Evolutionary conservation across 2,329 filamentous ascomycete genomes (phyloP).

Genomic region (Trichophyton simii): DNA sequence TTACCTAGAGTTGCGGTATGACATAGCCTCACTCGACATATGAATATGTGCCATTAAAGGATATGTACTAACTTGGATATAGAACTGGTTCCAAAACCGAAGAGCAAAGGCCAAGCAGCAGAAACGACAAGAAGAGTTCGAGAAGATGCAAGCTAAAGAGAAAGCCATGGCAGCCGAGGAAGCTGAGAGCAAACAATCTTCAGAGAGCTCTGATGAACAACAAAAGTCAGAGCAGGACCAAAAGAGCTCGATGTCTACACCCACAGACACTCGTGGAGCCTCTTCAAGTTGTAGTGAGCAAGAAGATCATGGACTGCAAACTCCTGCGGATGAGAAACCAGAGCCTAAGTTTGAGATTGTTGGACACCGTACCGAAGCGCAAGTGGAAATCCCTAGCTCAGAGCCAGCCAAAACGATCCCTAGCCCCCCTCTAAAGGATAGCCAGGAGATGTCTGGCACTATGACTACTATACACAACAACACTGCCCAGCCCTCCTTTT

Average conservation of each 20-base stretch:
- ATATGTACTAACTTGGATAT: constrained; percentile 5
- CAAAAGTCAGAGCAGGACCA: not conserved
- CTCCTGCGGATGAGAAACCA: not conserved
- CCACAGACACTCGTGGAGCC: not conserved
- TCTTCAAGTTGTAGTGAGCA: not conserved
- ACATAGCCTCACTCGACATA: constrained; percentile 9
- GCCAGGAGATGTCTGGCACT: not conserved
- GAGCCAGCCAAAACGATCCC: not conserved
- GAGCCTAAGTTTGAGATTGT: not conserved
- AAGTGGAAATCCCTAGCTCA: not conserved
- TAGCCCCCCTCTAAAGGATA: not conserved
- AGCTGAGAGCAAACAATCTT: constrained; percentile 6
- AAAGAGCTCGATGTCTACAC: not conserved
- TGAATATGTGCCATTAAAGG: not conserved
- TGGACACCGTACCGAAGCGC: not conserved
- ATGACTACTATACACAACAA: not conserved
- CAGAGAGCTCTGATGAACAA: constrained; percentile 3
- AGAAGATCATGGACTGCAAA: not conserved
- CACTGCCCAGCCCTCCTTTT: not conserved
- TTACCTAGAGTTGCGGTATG: constrained; percentile 39
- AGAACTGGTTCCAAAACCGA: constrained; percentile 44
- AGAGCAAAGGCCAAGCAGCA: constrained; percentile 42
- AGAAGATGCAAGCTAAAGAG: constrained; percentile 29
- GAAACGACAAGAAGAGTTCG: constrained; percentile 38
- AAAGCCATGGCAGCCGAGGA: not conserved